Conservation (phyloP, 345 rosid species). For the Arabidopsis arenosa region DNA sequence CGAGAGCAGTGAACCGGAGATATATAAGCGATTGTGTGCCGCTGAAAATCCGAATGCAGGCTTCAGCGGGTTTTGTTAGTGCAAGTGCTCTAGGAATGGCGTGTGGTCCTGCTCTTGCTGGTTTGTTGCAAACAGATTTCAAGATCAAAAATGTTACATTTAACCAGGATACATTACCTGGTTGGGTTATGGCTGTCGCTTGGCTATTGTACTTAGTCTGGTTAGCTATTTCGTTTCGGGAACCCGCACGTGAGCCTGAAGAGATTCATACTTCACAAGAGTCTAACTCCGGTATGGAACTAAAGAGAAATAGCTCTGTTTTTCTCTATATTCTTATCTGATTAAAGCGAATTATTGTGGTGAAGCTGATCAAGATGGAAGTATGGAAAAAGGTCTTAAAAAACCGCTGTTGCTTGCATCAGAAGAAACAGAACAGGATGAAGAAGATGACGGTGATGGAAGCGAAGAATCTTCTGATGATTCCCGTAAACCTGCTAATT, state of each 20-base stretch:
- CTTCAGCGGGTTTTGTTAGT: slow-evolving; percentile 98
- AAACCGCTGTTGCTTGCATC: slow-evolving; percentile 63
- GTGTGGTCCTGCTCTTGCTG: slow-evolving; percentile 99
- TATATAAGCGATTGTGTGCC: slow-evolving; percentile 97
- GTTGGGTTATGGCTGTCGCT: slow-evolving; percentile 94
- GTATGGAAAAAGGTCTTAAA: slow-evolving; percentile 74
- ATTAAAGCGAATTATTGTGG: slow-evolving; percentile 34
- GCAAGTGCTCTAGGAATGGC: slow-evolving; percentile 99
- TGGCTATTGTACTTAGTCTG: slow-evolving; percentile 85
- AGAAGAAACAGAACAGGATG: slow-evolving; percentile 56
- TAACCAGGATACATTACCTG: slow-evolving; percentile 81
- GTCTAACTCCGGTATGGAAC: slow-evolving; percentile 54
- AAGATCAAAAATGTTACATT: slow-evolving; percentile 74
- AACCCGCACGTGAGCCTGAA: slow-evolving; percentile 63
- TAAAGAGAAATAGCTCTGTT: not conserved
- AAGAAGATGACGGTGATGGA: slow-evolving; percentile 64
- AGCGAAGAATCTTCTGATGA: slow-evolving; percentile 71
- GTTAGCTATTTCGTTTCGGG: slow-evolving; percentile 79
- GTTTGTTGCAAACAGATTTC: slow-evolving; percentile 79
- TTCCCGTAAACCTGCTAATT: slow-evolving; percentile 67
- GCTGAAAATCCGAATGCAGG: slow-evolving; percentile 81
- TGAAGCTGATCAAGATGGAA: slow-evolving; percentile 52
- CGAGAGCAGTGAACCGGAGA: slow-evolving; percentile 95
- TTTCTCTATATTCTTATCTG: not conserved
- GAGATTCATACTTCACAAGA: slow-evolving; percentile 49